These are phyloP conservation scores for Kregervanrija delftensis DNA, from an alignment of 805 yeast species.

Conservation along the genomic window DNA sequence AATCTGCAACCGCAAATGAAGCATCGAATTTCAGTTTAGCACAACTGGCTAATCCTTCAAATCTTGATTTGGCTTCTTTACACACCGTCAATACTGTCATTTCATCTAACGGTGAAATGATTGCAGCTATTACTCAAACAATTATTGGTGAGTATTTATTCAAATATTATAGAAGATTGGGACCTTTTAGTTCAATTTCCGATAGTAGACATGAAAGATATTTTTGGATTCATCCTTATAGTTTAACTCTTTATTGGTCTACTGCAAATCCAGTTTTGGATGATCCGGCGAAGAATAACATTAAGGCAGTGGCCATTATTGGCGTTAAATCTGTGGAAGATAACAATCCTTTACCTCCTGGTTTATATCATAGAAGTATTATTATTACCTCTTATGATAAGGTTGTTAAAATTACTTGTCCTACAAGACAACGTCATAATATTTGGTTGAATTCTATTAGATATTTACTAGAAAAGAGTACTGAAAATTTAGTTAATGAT, in stretches of 20 bases:
- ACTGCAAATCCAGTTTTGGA: conserved; percentile 67
- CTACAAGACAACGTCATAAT: conserved; percentile 80
- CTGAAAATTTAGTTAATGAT: conserved; percentile 49
- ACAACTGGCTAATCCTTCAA: conserved; percentile 11
- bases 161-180: conserved; percentile 77
- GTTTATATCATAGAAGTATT: conserved; percentile 79
- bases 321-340: conserved; percentile 78
- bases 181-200: conserved; percentile 66
- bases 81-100: conserved; percentile 49
- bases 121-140: conserved; percentile 84
- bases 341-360: conserved; percentile 82
- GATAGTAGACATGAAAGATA: conserved; percentile 84
- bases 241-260: conserved; percentile 87
- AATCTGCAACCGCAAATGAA: too few species aligned
- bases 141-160: conserved; percentile 86
- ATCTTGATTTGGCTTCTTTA: conserved; percentile 16
- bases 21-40: not conserved
- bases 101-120: conserved; percentile 65
- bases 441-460: conserved; percentile 84
- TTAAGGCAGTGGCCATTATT: conserved; percentile 74
- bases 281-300: conserved; percentile 58
- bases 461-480: conserved; percentile 60
- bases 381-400: conserved; percentile 59
- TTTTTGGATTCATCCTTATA: conserved; percentile 96
- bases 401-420: conserved; percentile 74